Evolutionary conservation across 805 yeast species (phyloP).

Genomic region (Candida hispaniensis): DNA sequence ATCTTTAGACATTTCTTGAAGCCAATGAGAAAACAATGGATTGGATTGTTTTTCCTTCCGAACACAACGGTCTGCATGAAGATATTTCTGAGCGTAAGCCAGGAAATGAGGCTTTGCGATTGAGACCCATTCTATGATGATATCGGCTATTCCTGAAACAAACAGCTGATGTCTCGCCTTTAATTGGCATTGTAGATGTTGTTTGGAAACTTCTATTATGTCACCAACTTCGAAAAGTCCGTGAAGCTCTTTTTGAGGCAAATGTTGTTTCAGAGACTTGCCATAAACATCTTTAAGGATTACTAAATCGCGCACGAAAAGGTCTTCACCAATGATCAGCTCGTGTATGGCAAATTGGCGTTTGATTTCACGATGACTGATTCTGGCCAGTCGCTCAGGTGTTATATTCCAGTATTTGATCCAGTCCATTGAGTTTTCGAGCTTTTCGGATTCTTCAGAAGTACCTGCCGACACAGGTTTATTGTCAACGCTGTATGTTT

Average conservation of each 20-base stretch:
- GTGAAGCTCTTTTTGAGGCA: constrained; percentile 39
- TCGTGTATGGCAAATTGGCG: constrained; percentile 71
- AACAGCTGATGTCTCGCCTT: constrained; percentile 45
- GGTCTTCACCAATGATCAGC: constrained; percentile 57
- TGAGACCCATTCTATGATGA: constrained; percentile 54
- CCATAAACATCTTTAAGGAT: constrained; percentile 54
- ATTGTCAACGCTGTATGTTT: background rate
- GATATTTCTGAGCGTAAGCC: constrained; percentile 41
- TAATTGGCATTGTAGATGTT: constrained; percentile 46
- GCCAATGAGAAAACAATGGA: constrained; percentile 47
- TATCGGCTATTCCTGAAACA: constrained; percentile 50
- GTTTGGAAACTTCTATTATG: constrained; percentile 45
- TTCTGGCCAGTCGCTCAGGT: constrained; percentile 21
- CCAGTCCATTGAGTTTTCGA: constrained; percentile 22
- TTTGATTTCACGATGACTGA: constrained; percentile 37
- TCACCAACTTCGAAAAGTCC: constrained; percentile 49
- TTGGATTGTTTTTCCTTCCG: constrained; percentile 34
- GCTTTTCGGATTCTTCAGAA: constrained; percentile 1
- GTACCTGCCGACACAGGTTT: constrained; percentile 1
- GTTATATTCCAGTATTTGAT: constrained; percentile 23
- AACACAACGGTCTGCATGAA: constrained; percentile 33
- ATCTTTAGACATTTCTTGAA: constrained; percentile 40
- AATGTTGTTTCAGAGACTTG: constrained; percentile 31
- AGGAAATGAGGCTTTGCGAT: constrained; percentile 45
- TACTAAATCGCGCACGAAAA: constrained; percentile 54